These are phyloP conservation scores for Thuidium tamariscinum DNA, from an alignment of 225 moss, liverwort and hornwort species.

Conservation along the genomic window DNA sequence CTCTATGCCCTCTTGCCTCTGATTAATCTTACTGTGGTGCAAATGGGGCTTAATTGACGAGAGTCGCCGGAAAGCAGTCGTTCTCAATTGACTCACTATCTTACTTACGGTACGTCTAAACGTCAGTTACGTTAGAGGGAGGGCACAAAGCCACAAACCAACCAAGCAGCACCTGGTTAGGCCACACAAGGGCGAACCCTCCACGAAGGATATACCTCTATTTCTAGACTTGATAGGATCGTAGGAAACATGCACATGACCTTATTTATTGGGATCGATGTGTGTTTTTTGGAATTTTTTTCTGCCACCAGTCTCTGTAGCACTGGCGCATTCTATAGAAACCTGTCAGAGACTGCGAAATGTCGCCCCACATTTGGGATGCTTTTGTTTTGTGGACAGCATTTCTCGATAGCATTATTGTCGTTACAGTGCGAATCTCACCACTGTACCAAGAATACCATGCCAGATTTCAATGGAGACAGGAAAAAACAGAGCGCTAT, in stretches of 20 bases:
- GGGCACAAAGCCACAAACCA: background rate
- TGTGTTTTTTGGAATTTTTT: background rate
- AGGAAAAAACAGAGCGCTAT: background rate
- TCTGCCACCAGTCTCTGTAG: background rate
- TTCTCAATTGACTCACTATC: background rate
- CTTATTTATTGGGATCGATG: background rate
- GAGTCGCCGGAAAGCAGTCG: background rate
- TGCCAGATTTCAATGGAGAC: background rate
- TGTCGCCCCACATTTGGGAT: no score
- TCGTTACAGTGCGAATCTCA: background rate
- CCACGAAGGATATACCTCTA: background rate
- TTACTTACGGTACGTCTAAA: background rate
- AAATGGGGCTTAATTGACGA: background rate
- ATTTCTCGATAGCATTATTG: background rate
- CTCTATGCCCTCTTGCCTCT: background rate
- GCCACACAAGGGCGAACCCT: background rate
- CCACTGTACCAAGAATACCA: background rate
- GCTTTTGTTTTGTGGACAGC: background rate
- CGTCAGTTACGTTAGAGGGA: background rate
- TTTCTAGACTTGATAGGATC: background rate
- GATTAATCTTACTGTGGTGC: background rate
- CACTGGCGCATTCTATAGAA: background rate
- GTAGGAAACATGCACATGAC: background rate
- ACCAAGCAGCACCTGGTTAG: background rate
- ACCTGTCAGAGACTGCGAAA: background rate